A percentile compares a stretch with the other conserved stretches of the same genome.
These are phyloP conservation scores for Erucastrum elatum DNA, from an alignment of 345 rosid species.

Conservation along the genomic window DNA sequence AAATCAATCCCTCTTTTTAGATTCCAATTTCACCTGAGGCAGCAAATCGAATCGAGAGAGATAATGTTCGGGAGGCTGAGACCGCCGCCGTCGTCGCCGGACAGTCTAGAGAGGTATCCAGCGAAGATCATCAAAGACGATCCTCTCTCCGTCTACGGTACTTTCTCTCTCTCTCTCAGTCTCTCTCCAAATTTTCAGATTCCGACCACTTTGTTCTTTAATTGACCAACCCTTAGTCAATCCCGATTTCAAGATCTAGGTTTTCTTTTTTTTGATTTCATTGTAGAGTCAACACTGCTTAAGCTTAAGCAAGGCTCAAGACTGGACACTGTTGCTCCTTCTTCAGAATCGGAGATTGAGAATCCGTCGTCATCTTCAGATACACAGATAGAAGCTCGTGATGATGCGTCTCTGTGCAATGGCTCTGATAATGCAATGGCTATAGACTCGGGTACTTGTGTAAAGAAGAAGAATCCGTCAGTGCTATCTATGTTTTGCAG, in stretches of 20 bases:
- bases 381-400: not conserved
- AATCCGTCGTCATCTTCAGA: constrained; percentile 25
- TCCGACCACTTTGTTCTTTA: not conserved
- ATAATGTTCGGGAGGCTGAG: constrained; percentile 80
- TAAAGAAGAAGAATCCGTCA: constrained; percentile 35
- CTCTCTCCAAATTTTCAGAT: not conserved
- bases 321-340: constrained; percentile 23
- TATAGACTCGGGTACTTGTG: constrained; percentile 28
- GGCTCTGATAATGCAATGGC: constrained; percentile 20
- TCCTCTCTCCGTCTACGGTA: constrained; percentile 85
- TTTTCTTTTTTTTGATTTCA: not conserved
- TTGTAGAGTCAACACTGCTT: constrained; percentile 70
- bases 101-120: constrained; percentile 56
- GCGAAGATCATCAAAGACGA: constrained; percentile 77
- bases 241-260: not conserved
- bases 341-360: constrained; percentile 23
- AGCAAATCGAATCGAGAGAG: not conserved
- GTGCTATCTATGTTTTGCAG: constrained; percentile 53
- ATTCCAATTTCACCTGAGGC: not conserved
- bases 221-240: not conserved
- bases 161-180: not conserved
- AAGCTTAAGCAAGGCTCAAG: constrained; percentile 80
- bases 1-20: not conserved
- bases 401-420: not conserved
- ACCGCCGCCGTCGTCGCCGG: constrained; percentile 58